Base-by-base conservation (phyloP, 176 grass and related monocot species). In the Rhipidocladum racemiflorum region DNA sequence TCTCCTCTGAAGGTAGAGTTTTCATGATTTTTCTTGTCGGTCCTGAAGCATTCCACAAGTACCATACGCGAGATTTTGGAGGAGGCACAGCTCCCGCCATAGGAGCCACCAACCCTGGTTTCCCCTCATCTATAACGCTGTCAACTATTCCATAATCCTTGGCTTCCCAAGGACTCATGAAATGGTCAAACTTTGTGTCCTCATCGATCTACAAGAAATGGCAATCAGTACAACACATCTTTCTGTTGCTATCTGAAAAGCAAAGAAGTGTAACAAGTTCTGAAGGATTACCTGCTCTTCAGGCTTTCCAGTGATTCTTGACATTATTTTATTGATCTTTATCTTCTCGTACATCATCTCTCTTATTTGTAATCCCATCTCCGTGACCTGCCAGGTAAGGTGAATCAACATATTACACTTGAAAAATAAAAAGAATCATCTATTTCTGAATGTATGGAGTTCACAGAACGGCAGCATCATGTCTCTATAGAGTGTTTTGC, bases 121-220 rank as follows among this genome's bases (percentile, higher is more conserved):
- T 98, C 15, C 89, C 96, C 30, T 95, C 92, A 76, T 95, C 90
- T 48, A 98, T 88, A 46, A 98, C 74, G 13, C 45, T 74, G 74
- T 95, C 96, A 74, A 95, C 44, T 84, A 98, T 82, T 17, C 96
- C 92, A 72, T 98, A 98, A 76, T 93, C 92, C 85, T 98, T 93
- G 42, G 96, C 92, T 84, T 98, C 92, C 92, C 87, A 98, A 78
- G 96, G 80, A 84, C 94, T 92, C 96, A 95, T 98, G 82, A 95
- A 98, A 79, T 91, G 86, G 87, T 98, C 96, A 70, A 92, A 91
- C 63, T 88, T 91, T 8, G 92, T 95, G 72, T 98, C 96, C 42
- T 82, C 69, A 54, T 93, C 84, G 54, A 98, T 88, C 96, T 98
- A 84, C 54, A 95, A 70, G 44, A 74, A 74, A 86, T 49, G 36